These are phyloP conservation scores for Fusarium verrucosum DNA, from an alignment of 2,329 filamentous ascomycete species.

Conservation along the genomic window DNA sequence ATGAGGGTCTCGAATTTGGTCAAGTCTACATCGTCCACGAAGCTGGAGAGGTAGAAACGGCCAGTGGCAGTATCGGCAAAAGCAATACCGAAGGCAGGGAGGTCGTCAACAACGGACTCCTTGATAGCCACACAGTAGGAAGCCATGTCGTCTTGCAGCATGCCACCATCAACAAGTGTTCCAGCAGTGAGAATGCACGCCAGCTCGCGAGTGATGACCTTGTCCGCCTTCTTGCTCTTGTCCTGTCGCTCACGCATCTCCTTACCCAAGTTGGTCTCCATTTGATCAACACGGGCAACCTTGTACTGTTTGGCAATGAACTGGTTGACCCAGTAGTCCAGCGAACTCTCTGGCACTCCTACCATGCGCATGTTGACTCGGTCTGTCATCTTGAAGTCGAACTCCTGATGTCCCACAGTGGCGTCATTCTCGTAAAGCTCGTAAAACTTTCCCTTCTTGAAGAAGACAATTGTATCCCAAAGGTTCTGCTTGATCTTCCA, in stretches of 20 bases:
- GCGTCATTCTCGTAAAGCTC: constrained; percentile 98
- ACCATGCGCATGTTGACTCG: constrained; percentile 99
- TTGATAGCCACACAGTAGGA: constrained; percentile 97
- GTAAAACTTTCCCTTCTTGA: constrained; percentile 99
- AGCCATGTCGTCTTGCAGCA: constrained; percentile 98
- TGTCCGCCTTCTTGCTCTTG: constrained; percentile 79
- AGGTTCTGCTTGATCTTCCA: constrained; percentile 99
- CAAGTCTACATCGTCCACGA: constrained; percentile 89
- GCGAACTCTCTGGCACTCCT: constrained; percentile 91
- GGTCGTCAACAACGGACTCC: constrained; percentile 75
- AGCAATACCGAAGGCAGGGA: constrained; percentile 87
- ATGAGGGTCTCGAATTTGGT: constrained; percentile 98
- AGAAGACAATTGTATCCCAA: constrained; percentile 98
- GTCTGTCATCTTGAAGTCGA: constrained; percentile 97
- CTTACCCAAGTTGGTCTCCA: constrained; percentile 93
- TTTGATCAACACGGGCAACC: constrained; percentile 94
- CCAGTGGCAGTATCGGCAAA: constrained; percentile 97
- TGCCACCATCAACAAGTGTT: constrained; percentile 92
- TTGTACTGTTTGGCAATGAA: constrained; percentile 99
- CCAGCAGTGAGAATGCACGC: constrained; percentile 91
- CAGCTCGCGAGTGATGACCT: constrained; percentile 91
- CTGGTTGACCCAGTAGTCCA: constrained; percentile 98
- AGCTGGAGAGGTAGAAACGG: constrained; percentile 92
- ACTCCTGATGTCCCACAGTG: constrained; percentile 93
- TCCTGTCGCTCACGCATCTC: constrained; percentile 96